phyloP scores from a whole-genome alignment of 257 asterid genomes.

The Marsdenia floribunda region DNA sequence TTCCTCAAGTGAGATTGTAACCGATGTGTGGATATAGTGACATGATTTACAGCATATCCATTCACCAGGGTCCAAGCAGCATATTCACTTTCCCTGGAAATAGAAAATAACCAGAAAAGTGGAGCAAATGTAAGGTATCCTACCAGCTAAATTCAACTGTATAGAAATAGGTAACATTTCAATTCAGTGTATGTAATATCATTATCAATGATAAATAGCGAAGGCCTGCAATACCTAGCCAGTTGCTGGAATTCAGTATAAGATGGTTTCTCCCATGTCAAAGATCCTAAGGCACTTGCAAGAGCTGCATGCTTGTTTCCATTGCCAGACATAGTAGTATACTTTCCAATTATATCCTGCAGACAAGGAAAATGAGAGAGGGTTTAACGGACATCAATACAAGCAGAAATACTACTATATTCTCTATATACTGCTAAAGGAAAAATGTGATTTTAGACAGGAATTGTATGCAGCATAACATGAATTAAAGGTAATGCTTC shows the following conservation, averaged over 20 bases:
- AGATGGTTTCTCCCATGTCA: conserved; percentile 88
- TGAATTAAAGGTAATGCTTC: background rate
- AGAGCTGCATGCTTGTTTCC: conserved; percentile 65
- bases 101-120: conserved; percentile 3
- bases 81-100: conserved; percentile 90
- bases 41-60: conserved; percentile 82
- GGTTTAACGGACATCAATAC: background rate
- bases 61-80: conserved; percentile 98
- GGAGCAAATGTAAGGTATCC: background rate
- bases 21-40: conserved; percentile 75
- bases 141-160: background rate
- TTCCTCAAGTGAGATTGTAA: conserved; percentile 59
- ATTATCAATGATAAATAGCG: background rate
- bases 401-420: background rate
- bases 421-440: background rate
- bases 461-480: background rate
- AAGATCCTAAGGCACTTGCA: conserved; percentile 82
- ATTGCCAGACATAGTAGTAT: conserved; percentile 53
- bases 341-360: conserved; percentile 72
- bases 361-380: conserved; percentile 16
- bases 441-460: background rate
- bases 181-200: background rate
- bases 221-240: conserved; percentile 45
- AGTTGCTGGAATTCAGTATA: conserved; percentile 65
- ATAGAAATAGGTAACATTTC: background rate